Evolutionary conservation across 2,329 filamentous ascomycete genomes (phyloP), one percentile per base, ranked within the genome.

Genomic region (Aspergillus pseudoglaucus): DNA sequence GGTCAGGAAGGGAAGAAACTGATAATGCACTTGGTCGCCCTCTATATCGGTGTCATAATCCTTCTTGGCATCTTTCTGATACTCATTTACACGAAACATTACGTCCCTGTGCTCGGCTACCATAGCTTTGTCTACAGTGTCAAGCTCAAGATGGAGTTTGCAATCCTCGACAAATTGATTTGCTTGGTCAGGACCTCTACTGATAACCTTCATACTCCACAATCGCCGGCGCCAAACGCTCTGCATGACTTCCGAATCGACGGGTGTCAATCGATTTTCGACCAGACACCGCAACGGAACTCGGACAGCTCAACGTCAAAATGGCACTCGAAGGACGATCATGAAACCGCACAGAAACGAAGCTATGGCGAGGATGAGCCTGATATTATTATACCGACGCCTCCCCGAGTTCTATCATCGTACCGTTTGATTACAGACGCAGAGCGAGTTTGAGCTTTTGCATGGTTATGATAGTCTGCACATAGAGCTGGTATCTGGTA

Each of bases 131-230:
- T 70, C 22, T 71, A 71, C 56, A 71, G 69, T 49, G 57, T 73
- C 54, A 73, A 73, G 46, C 53, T 74, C 44, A 74, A 73, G 47
- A 63, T 73, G 3, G 71, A 74, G 54, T 73, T 73, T 47, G 60
- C 62, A 9, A 64, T 72, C 12, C 59, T 74, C n/a, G 63, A 62
- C 14, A 63, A 67, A 52, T 55, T 72, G 10, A 59, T 69, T 17
- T 54, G 59, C 10, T 57, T 72, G 30, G 44, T 48, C 38, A 38
- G 3, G 14, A 15, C 7, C 35, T 17, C 14, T 14, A 14, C 6
- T 5, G 14, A 38, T 33, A 33, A 10, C 3, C 35, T 38, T 22
- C 4, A 22, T 4, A 22, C 6, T 6, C 35, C 12, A 8, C 35
- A 17, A 8, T 9, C 4, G n/a, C n/a, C n/a, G n/a, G 3, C 35